Evolutionary conservation across 2,329 filamentous ascomycete species (phyloP).

Genomic region (Byssoonygena ceratinophila): DNA sequence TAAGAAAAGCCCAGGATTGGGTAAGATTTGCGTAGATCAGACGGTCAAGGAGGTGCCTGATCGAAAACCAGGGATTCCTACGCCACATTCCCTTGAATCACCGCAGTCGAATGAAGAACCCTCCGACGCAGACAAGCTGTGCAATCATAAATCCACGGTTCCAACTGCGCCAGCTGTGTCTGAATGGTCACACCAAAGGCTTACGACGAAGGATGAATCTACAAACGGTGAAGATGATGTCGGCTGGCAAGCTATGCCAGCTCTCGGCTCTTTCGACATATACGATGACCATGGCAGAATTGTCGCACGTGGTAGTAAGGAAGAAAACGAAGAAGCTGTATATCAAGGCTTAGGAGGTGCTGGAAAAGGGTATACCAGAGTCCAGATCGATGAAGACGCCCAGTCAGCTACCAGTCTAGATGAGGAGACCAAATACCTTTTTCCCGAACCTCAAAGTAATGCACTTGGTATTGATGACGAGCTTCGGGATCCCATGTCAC

Average conservation of each 20-base stretch:
- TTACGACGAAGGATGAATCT: slow-evolving; percentile 45
- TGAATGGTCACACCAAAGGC: slow-evolving; percentile 83
- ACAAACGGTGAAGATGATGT: slow-evolving; percentile 51
- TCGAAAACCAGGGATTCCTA: neutral
- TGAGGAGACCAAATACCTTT: slow-evolving; percentile 91
- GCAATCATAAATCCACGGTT: neutral
- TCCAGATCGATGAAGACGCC: slow-evolving; percentile 90
- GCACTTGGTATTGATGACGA: slow-evolving; percentile 58
- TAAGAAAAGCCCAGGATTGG: neutral
- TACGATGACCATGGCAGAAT: slow-evolving; percentile 90
- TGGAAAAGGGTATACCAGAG: slow-evolving; percentile 87
- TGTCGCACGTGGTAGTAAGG: slow-evolving; percentile 66
- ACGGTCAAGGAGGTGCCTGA: neutral
- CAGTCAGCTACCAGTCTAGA: slow-evolving; percentile 93
- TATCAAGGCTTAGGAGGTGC: slow-evolving; percentile 76
- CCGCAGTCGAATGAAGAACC: neutral
- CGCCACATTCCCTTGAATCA: neutral
- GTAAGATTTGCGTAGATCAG: neutral
- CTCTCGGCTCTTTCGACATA: slow-evolving; percentile 83
- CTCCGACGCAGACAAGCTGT: neutral
- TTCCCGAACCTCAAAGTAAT: slow-evolving; percentile 60
- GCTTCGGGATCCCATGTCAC: slow-evolving; percentile 70
- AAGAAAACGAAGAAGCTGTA: slow-evolving; percentile 58
- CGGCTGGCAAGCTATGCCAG: slow-evolving; percentile 88
- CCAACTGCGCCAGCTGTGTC: slow-evolving; percentile 40